These are phyloP conservation scores for Rhynchospora tenuis DNA, from an alignment of 176 grass and related monocot species.

Conservation along the genomic window DNA sequence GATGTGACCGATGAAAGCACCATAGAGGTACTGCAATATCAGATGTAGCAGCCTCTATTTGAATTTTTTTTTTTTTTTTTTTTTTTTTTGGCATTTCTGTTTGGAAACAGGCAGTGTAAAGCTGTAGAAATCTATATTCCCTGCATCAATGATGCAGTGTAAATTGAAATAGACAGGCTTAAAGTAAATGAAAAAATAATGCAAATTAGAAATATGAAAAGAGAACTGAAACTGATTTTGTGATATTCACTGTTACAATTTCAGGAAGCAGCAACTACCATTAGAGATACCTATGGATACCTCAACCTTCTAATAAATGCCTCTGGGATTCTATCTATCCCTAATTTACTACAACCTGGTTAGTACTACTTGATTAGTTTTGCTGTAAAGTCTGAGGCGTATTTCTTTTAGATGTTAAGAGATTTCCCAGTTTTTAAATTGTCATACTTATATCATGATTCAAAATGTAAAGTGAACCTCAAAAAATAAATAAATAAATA, in stretches of 20 bases:
- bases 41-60: neutral
- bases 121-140: neutral
- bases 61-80: neutral
- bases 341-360: conserved; percentile 77
- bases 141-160: neutral
- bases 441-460: conserved; percentile 1
- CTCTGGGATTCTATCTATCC: conserved; percentile 69
- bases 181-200: neutral
- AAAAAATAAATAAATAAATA: too few relatives aligned
- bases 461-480: neutral
- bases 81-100: neutral
- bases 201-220: neutral
- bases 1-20: conserved; percentile 74
- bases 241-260: neutral
- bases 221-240: neutral
- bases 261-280: conserved; percentile 49
- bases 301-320: conserved; percentile 79
- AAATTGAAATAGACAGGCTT: neutral
- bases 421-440: neutral
- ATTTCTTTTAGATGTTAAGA: neutral
- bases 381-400: neutral
- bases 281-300: conserved; percentile 49
- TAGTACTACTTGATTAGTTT: neutral
- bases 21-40: conserved; percentile 41
- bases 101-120: neutral